Base-by-base conservation (phyloP, 2,329 filamentous ascomycete species). In the Calonectria leucothoes region DNA sequence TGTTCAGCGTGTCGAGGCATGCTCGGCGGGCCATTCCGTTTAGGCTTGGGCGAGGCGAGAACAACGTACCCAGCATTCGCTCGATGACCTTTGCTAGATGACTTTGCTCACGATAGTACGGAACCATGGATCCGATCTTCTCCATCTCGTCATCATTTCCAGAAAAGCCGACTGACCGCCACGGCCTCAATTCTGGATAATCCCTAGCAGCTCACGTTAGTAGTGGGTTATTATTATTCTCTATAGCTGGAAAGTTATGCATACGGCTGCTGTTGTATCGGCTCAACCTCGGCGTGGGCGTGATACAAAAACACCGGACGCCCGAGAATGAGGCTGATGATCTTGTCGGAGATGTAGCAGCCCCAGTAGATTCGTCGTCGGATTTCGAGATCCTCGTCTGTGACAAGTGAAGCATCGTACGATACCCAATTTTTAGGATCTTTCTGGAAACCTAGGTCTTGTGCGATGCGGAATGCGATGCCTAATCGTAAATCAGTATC, bases 311-410 rank as follows among this genome's bases (percentile, higher is more conserved):
- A 67, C 0, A 69, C 55, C 3, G 69, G 55, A 2, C 72, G 73
- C 0, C 75, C 78, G 3, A 79, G 59, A 1, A 76, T 69, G 11
- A 76, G 66, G 27, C 76, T 79, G 12, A 79, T 77, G 15, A 79
- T 37, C 51, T 82, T 82, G 49, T 82, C 81, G 0, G 80, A 81
- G 17, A 77, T 73, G 61, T 82, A 82, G 35, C 78, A 81, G 17
- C 81, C 80, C 81, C 81, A 82, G 61, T 80, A 82, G 20, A 82
- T 82, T 1, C 80, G 78, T 6, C 80, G 61, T 1, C 81, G 75
- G 3, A 82, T 77, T 31, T 81, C 81, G 14, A 80, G 29, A n/a
- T 82, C 78, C 42, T 81, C 79, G 0, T 67, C 51, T 0, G 78
- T 77, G 4, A 68, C 71, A 0, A 81, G 63, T 0, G 81, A 80